Base-by-base conservation (phyloP, 495 filamentous ascomycete species). In the Trypethelium eluteriae region DNA sequence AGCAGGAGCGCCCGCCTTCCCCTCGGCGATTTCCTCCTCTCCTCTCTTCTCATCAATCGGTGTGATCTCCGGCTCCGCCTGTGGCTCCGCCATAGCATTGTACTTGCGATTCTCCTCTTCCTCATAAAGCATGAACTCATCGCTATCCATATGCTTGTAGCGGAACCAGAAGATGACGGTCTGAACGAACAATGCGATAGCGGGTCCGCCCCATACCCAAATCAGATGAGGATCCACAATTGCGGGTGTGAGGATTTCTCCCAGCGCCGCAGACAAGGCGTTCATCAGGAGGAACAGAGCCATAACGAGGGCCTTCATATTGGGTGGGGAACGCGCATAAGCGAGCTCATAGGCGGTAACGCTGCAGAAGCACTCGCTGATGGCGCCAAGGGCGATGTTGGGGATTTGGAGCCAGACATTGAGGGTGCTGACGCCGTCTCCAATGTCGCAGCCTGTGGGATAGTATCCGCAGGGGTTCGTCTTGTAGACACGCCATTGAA, bases 401-500 rank as follows among this genome's bases (percentile, higher is more conserved):
- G 72, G 72, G 3, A 70, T 46, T 39, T 75, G 74, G 18, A 12
- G n/a, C 68, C 69, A 70, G 35, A 70, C 50, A 6, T 39, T 62
- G 46, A 68, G 56, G 12, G 70, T 69, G 25, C 38, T 38, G 36
- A 70, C 64, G 18, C 56, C 64, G 11, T 63, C 67, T 9, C n/a
- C 63, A 14, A 64, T 74, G 25, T 66, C 68, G 70, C 74, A 76
- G 14, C 18, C 66, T 38, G 69, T 66, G 7, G 71, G 71, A 25
- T 59, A 11, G 38, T 69, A 49, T 50, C 66, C 72, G 66, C 83
- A 87, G 0, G 84, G 82, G 1, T 78, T 77, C n/a, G 82, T 77
- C 44, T 82, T 74, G 79, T 90, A 91, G 74, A 90, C 89, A 69
- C 85, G 81, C 72, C 86, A 82, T 76, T 92, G 90, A 36, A 91